These are phyloP conservation scores for Ceratorhiza oryzae-sativae DNA, from an alignment of 1,284 basidiomycete genomes.

Conservation along the genomic window DNA sequence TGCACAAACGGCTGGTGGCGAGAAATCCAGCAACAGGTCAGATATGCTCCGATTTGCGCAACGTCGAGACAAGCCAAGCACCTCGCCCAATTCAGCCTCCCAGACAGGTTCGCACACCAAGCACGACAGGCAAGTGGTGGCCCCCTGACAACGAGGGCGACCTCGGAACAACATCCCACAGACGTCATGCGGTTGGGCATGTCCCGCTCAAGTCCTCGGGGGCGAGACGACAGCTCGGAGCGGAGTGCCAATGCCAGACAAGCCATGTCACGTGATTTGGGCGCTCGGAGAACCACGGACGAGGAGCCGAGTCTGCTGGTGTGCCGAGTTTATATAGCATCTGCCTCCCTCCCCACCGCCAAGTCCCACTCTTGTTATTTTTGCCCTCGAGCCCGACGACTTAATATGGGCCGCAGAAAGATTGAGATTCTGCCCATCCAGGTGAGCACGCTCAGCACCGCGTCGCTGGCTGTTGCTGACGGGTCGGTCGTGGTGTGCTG, in stretches of 20 bases:
- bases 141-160: too few relatives aligned
- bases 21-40: too few relatives aligned
- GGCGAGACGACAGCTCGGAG: conserved; percentile 2
- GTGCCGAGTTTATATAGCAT: conserved; percentile 21
- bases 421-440: conserved; percentile 89
- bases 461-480: conserved; percentile 44
- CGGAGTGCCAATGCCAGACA: background rate
- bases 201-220: background rate
- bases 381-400: background rate
- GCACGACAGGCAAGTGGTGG: background rate
- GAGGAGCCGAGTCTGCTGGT: background rate
- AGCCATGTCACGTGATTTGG: conserved; percentile 7
- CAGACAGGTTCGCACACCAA: background rate
- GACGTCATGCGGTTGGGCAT: background rate
- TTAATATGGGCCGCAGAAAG: conserved; percentile 81
- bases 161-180: background rate
- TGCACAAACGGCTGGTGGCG: too few relatives aligned
- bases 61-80: background rate
- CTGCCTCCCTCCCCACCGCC: conserved; percentile 8
- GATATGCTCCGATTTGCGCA: too few relatives aligned
- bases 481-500: conserved; percentile 46
- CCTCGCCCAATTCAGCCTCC: background rate
- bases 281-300: conserved; percentile 28
- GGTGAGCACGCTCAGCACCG: conserved; percentile 55
- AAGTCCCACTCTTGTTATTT: conserved; percentile 26